Evolutionary conservation across 768 basidiomycete species (phyloP).

Genomic region (Lentinula sp.): DNA sequence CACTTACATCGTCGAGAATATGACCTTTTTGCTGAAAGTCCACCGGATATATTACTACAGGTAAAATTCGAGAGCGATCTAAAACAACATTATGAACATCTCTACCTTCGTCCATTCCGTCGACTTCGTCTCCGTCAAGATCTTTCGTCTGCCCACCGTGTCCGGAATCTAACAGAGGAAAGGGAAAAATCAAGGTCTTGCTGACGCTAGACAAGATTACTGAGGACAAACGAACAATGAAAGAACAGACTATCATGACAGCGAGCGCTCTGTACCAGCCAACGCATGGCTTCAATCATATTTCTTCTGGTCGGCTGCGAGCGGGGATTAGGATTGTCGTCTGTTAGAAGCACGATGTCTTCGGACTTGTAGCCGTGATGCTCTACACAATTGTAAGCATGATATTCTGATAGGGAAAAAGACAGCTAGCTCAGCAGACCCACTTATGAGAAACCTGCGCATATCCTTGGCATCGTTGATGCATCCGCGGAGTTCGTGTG

Average conservation of each 20-base stretch:
- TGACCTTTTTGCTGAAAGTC: slow-evolving; percentile 75
- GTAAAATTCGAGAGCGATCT: background rate
- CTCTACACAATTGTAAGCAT: slow-evolving; percentile 16
- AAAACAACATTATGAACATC: background rate
- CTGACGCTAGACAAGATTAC: background rate
- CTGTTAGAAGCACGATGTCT: slow-evolving; percentile 68
- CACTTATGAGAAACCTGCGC: slow-evolving; percentile 59
- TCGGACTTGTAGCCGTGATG: slow-evolving; percentile 48
- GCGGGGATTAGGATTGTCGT: slow-evolving; percentile 41
- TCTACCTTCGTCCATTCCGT: slow-evolving; percentile 75
- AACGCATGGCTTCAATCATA: slow-evolving; percentile 43
- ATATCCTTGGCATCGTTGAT: slow-evolving; percentile 78
- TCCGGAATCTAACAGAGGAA: slow-evolving; percentile 60
- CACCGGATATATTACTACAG: slow-evolving; percentile 76
- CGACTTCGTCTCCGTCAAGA: slow-evolving; percentile 68
- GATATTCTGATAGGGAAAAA: background rate
- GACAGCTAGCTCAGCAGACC: slow-evolving; percentile 10
- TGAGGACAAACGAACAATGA: slow-evolving; percentile 43
- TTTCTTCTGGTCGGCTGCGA: slow-evolving; percentile 40
- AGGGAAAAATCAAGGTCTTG: background rate
- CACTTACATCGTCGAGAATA: slow-evolving; percentile 64
- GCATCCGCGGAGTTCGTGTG: slow-evolving; percentile 64
- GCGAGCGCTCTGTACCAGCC: slow-evolving; percentile 63
- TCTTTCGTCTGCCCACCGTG: slow-evolving; percentile 93
- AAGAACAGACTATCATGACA: slow-evolving; percentile 74